Evolutionary conservation across 1,284 basidiomycete genomes (phyloP), one percentile per base, ranked within the genome.

Genomic region (Ceratobasidium sp.): DNA sequence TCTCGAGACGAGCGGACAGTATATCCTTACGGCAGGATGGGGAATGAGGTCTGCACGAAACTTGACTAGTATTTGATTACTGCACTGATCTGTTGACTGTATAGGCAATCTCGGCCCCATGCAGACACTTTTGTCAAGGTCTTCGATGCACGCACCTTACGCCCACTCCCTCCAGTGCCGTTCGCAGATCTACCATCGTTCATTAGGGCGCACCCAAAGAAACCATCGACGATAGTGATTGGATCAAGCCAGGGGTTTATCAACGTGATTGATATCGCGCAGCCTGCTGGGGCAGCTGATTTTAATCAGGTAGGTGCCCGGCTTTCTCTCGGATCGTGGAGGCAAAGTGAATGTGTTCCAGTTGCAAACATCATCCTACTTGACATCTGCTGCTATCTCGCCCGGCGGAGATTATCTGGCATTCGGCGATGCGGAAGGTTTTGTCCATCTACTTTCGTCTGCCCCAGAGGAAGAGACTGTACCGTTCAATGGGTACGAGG

Each of bases 71-170:
- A 28, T 28, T 28, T 6, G 21, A 51, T 25, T 9, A 28, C 30
- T 33, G 18, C 72, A 33, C 59, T 28, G 42, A 23, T 67, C 51
- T 49, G 48, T 72, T 72, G 33, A 36, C 46, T 25, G 74, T n/a
- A 56, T 77, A 95, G 93, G 78, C 93, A 94, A 80, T 91, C 92
- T 23, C 90, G 92, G 56, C 94, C 96, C 0, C 86, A 92, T 63
- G 91, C 94, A 0, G 96, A 98, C 79, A 92, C 95, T 1, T 83
- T 97, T 30, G 92, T 99, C 76, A 96, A 97, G 80, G 86, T 98
- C 11, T 97, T 93, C 78, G 96, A 99, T 79, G 79, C 95, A 30
- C 89, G 96, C 36, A 91, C 86, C 49, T 86, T 98, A 82, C 88
- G 90, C 42, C 84, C 92, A 1, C 85, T 91, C 33, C 88, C 89